These are phyloP conservation scores for Ocimum tenuiflorum DNA, from an alignment of 257 asterid genomes.

Conservation along the genomic window DNA sequence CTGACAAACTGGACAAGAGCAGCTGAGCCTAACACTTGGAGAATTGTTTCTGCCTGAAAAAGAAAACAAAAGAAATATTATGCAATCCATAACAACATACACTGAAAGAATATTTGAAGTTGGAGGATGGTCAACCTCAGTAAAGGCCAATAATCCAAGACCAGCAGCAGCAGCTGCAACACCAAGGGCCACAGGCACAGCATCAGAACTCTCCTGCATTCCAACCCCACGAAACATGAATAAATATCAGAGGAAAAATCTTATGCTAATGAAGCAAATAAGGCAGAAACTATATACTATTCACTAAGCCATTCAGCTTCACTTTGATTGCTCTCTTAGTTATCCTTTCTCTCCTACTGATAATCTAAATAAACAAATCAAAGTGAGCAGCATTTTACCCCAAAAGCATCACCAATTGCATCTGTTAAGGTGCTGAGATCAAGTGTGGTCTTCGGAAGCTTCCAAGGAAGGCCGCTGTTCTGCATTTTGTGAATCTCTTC, in stretches of 20 bases:
- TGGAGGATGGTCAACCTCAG: constrained; percentile 58
- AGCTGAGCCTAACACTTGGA: constrained; percentile 83
- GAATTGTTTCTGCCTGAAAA: constrained; percentile 76
- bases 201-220: constrained; percentile 54
- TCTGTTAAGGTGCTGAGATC: constrained; percentile 31
- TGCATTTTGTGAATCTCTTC: constrained; percentile 31
- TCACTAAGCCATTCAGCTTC: not conserved
- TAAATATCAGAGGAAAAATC: not conserved
- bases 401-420: constrained; percentile 58
- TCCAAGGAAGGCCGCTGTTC: constrained; percentile 96
- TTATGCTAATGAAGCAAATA: not conserved
- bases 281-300: too few species aligned
- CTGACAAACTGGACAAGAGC: constrained; percentile 69
- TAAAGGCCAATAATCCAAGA: constrained; percentile 56
- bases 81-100: too few species aligned
- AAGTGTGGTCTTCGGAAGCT: constrained; percentile 48
- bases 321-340: not conserved
- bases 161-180: constrained; percentile 77
- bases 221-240: not conserved
- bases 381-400: too few species aligned
- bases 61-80: not conserved
- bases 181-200: constrained; percentile 51
- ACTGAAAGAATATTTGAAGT: not conserved
- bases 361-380: not conserved
- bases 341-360: not conserved